Evolutionary conservation across 176 grass and related monocot genomes (phyloP).

Genomic region (Carex cristatella): DNA sequence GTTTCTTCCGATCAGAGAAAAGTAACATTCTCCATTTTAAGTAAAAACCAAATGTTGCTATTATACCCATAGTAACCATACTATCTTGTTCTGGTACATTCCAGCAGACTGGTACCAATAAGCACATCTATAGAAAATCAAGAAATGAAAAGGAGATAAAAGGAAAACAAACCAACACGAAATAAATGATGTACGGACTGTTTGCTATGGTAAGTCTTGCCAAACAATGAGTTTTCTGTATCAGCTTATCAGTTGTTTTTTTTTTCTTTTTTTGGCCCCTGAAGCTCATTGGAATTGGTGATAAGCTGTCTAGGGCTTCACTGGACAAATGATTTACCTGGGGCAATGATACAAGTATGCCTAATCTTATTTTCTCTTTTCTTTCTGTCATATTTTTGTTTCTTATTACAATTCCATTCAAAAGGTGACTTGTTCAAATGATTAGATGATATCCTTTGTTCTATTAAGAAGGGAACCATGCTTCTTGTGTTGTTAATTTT

Average conservation of each 20-base stretch:
- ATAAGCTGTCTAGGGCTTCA: conserved; percentile 94
- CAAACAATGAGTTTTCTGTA: neutral
- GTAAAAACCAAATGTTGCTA: neutral
- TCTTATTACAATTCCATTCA: neutral
- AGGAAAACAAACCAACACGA: neutral
- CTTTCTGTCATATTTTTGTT: neutral
- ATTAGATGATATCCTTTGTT: neutral
- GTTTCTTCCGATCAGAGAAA: conserved; percentile 79
- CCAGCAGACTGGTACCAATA: neutral
- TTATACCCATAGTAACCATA: neutral
- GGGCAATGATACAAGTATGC: conserved; percentile 92
- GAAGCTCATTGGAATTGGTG: conserved; percentile 82
- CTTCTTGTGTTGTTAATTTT: neutral
- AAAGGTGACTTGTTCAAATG: neutral
- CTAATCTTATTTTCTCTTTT: neutral
- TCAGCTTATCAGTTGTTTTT: neutral
- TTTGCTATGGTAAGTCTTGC: neutral
- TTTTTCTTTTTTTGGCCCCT: conserved; percentile 18
- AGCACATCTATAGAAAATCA: neutral
- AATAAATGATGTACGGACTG: neutral
- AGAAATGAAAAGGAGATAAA: neutral
- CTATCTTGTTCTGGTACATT: neutral
- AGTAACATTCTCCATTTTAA: conserved; percentile 34
- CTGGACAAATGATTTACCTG: conserved; percentile 97
- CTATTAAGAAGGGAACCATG: neutral